Base-by-base conservation (phyloP, 2,329 filamentous ascomycete species). In the Colletotrichum higginsianum region DNA sequence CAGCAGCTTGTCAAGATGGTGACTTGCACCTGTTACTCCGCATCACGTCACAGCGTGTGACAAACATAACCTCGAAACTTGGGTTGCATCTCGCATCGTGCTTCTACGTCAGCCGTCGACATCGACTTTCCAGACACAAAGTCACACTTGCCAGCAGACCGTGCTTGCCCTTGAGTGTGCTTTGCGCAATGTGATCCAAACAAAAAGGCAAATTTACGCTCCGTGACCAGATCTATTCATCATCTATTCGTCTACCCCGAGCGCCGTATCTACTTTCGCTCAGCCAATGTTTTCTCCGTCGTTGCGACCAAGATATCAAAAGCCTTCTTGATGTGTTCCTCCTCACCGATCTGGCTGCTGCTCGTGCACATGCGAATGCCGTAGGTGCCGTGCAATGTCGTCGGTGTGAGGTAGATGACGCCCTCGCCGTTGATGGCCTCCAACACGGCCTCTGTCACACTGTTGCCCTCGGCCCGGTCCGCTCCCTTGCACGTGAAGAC, bases 301-400 rank as follows among this genome's bases (percentile, higher is more conserved):
- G 86, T 86, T 73, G 86, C 82, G 2, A 95, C 90, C 47, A 98
- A 79, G 66, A 94, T 88, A 16, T 93, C 89, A 84, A 97, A 97
- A 0, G 95, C 90, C 73, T 86, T 86, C 72, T 90, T 85, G 4
- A 98, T 82, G 80, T 94, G 92, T 78, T 89, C 88, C 81, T 94
- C 91, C 79, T 96, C 91, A 0, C 92, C 90, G 50, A 89, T 84
- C 30, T 88, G 84, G 76, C 93, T 93, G n/a, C 79, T 80, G 0
- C 89, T 92, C 67, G 93, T 94, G 26, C 96, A 92, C 47, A 98
- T 90, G 0, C 96, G 87, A 72, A 98, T 97, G 2, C 93, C 92
- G 80, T 94, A 94, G 23, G 90, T 86, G 1, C 90, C 93, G 11
- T 89, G 90, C 15, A 97, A 86, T 5, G 94, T 88, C 1, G 92